Conservation (phyloP, 2,329 filamentous ascomycete genomes). For the Calonectria pauciramosa region DNA sequence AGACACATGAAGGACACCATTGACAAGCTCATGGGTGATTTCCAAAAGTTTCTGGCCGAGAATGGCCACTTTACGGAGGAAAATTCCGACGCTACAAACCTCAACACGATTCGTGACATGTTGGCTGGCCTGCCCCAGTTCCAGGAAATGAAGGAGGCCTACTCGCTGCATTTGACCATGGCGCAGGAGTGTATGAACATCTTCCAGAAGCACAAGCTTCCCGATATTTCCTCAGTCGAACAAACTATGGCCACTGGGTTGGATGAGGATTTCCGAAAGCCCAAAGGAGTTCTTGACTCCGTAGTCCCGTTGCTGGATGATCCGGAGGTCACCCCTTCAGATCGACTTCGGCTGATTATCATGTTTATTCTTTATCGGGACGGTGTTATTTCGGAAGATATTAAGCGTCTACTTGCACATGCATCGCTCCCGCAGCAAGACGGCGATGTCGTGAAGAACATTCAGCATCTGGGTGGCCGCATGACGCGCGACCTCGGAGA, state of each 20-base stretch:
- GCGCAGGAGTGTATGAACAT: slow-evolving; percentile 97
- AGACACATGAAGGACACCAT: slow-evolving; percentile 98
- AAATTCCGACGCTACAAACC: slow-evolving; percentile 76
- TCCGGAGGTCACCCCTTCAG: slow-evolving; percentile 76
- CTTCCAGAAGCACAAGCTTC: slow-evolving; percentile 87
- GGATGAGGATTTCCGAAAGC: slow-evolving; percentile 92
- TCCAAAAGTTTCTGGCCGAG: slow-evolving; percentile 89
- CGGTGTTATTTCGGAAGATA: slow-evolving; percentile 86
- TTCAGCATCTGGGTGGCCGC: slow-evolving; percentile 85
- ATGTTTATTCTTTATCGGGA: slow-evolving; percentile 90
- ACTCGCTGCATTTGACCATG: slow-evolving; percentile 95
- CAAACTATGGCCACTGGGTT: slow-evolving; percentile 92
- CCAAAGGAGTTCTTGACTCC: slow-evolving; percentile 89
- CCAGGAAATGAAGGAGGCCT: slow-evolving; percentile 94
- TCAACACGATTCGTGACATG: slow-evolving; percentile 98
- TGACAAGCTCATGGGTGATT: slow-evolving; percentile 91
- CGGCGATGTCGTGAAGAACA: slow-evolving; percentile 79
- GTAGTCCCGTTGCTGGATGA: slow-evolving; percentile 92
- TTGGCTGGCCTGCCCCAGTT: slow-evolving; percentile 94
- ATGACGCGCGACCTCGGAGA: slow-evolving; percentile 82
- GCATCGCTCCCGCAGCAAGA: slow-evolving; percentile 82
- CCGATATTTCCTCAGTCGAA: slow-evolving; percentile 89
- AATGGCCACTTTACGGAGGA: slow-evolving; percentile 93
- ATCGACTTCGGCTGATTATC: slow-evolving; percentile 87
- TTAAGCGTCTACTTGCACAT: slow-evolving; percentile 87